A percentile compares a stretch with the other conserved stretches of the same genome.
Conservation (phyloP, 345 rosid genomes). For the Eutrema yunnanense region DNA sequence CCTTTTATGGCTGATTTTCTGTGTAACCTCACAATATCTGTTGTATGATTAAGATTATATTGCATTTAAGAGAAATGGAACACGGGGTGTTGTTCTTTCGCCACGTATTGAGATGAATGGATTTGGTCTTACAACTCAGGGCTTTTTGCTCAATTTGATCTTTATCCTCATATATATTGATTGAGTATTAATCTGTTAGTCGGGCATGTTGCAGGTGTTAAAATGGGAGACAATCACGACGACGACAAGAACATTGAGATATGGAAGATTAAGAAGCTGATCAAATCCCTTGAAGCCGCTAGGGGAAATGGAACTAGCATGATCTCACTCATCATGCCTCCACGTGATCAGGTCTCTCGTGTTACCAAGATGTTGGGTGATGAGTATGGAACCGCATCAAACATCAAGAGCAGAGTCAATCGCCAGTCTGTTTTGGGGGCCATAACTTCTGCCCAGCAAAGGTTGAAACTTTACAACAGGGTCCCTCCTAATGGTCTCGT, state of each 20-base stretch:
- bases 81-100: background rate
- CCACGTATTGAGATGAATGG: background rate
- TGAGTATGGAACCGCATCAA: slow-evolving; percentile 41
- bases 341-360: slow-evolving; percentile 40
- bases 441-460: slow-evolving; percentile 35
- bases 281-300: slow-evolving; percentile 35
- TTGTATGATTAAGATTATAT: background rate
- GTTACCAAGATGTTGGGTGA: slow-evolving; percentile 41
- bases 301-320: slow-evolving; percentile 43
- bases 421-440: slow-evolving; percentile 44
- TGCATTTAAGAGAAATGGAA: background rate
- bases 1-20: background rate
- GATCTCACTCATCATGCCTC: slow-evolving; percentile 41
- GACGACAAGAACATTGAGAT: slow-evolving; percentile 36
- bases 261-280: slow-evolving; percentile 41
- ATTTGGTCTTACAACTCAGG: background rate
- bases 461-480: slow-evolving; percentile 39
- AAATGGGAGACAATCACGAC: slow-evolving; percentile 33
- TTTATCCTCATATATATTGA: background rate
- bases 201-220: background rate
- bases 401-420: slow-evolving; percentile 43
- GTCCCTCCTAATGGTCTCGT: slow-evolving; percentile 45
- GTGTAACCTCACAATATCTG: background rate
- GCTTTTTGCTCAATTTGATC: background rate
- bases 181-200: too few species aligned